Evolutionary conservation across 225 moss, liverwort and hornwort species (phyloP).

Genomic region (Marchantia polymorpha): DNA sequence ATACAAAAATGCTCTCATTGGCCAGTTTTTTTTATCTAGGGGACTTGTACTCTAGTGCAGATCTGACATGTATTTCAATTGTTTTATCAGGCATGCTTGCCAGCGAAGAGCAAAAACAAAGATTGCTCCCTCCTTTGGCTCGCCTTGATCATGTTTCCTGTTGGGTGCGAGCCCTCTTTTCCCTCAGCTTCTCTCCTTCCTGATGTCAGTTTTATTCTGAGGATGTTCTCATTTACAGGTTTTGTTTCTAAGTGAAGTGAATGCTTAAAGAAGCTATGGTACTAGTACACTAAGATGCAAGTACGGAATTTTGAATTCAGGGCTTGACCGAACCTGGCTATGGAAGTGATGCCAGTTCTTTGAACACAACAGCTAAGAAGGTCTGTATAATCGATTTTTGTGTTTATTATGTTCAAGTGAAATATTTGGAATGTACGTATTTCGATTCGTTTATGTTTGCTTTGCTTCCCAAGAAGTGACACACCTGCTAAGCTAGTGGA

Average conservation of each 20-base stretch:
- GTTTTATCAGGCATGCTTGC: conserved; percentile 71
- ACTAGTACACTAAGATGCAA: not conserved
- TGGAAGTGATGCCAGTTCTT: conserved; percentile 96
- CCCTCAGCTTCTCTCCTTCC: not conserved
- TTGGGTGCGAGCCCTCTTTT: conserved; percentile 61
- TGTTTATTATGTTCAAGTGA: not conserved
- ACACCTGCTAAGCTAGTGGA: not conserved
- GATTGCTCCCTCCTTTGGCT: conserved; percentile 78
- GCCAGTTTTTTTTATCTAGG: not conserved
- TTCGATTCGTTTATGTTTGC: no score
- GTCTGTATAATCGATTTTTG: conserved; percentile 29
- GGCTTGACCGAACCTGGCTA: conserved; percentile 92
- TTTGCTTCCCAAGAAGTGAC: no score
- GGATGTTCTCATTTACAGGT: not conserved
- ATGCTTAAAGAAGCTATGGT: not conserved
- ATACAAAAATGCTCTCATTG: not conserved
- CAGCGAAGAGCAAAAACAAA: conserved; percentile 90
- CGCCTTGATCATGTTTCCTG: conserved; percentile 82
- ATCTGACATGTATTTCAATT: not conserved
- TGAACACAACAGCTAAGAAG: conserved; percentile 84
- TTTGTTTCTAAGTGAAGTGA: not conserved
- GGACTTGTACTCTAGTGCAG: not conserved
- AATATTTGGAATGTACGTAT: no score
- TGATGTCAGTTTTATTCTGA: not conserved
- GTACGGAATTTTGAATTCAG: conserved; percentile 28